Base-by-base conservation (phyloP, 495 filamentous ascomycete genomes). In the Tetracladium setigerum region DNA sequence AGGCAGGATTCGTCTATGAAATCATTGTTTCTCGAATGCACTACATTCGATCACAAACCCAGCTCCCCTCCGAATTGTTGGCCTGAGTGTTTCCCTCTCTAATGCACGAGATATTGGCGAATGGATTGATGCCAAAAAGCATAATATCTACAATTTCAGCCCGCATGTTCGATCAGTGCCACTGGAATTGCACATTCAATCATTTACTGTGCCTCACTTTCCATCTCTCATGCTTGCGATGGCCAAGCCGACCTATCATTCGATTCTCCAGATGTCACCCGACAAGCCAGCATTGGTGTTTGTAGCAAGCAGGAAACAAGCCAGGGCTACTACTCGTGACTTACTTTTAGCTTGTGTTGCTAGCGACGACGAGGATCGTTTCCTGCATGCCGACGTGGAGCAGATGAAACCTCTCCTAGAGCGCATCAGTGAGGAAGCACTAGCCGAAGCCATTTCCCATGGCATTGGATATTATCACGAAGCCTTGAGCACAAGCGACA, bases 111-210 rank as follows among this genome's bases (percentile, higher is more conserved):
- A 97, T 60, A 78, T 97, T 49, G 90, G 94, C 37, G 94, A 97
- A 66, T 99, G 92, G 92, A 95, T 97, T 55, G 94, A 94, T 47
- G 94, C 92, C n/a, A 91, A 81, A 49, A 97, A 95, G 70, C 94
- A 99, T 61, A 95, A 88, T 30, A 94, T 95, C 47, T 97, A 86
- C 74, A 99, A 97, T 67, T 99, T 99, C 74, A 95, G 88, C 57
- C 92, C 92, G 3, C 81, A 90, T 57, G 80, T 89, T 46, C 82
- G 92, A 17, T 82, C 87, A 4, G 78, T 95, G 1, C 90, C 90
- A 2, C 65, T 99, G 33, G 92, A 97, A 57, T 81, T 99, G 30
- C 87, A 95, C 58, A 86, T 99, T 40, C 92, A 99, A 62, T 94
- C 89, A 2, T 99, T 87, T 67, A 85, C 83, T 27, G 92, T 96